Percentiles rank a stretch among this genome's conserved stretches.
Conservation (phyloP, 2,329 filamentous ascomycete species). For the Aspergillus persii region DNA sequence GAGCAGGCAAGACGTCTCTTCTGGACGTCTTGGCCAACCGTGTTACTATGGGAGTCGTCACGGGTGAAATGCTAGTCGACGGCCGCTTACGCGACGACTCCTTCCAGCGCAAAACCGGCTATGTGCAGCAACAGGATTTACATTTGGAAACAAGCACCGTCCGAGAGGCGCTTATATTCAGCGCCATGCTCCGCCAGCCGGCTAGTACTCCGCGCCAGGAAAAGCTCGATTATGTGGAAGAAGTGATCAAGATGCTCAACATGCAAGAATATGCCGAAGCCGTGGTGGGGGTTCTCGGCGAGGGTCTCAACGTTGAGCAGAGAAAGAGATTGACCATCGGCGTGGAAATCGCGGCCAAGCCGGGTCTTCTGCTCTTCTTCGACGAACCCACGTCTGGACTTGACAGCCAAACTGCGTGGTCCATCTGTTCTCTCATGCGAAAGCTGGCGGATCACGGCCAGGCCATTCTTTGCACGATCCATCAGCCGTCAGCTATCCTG, state of each 20-base stretch:
- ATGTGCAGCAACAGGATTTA: conserved; percentile 83
- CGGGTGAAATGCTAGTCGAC: conserved; percentile 78
- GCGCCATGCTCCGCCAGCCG: conserved; percentile 78
- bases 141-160: conserved; percentile 82
- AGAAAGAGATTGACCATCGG: conserved; percentile 80
- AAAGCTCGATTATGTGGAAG: conserved; percentile 80
- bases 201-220: conserved; percentile 66
- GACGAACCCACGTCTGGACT: conserved; percentile 92
- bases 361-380: conserved; percentile 80
- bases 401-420: conserved; percentile 87
- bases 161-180: conserved; percentile 81
- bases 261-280: conserved; percentile 88
- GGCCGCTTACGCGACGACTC: conserved; percentile 69
- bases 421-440: conserved; percentile 78
- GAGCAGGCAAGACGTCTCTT: conserved; percentile 86
- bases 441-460: conserved; percentile 88
- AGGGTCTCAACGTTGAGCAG: conserved; percentile 64
- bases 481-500: conserved; percentile 87
- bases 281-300: conserved; percentile 80
- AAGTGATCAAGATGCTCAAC: conserved; percentile 83
- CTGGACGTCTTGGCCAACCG: conserved; percentile 80
- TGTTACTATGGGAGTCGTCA: conserved; percentile 81
- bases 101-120: conserved; percentile 56
- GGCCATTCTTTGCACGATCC: conserved; percentile 88
- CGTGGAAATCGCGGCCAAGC: conserved; percentile 88